Percentiles rank a stretch among this genome's conserved stretches.
These are phyloP conservation scores for Tuber borchii DNA, from an alignment of 495 filamentous ascomycete genomes.

Conservation along the genomic window DNA sequence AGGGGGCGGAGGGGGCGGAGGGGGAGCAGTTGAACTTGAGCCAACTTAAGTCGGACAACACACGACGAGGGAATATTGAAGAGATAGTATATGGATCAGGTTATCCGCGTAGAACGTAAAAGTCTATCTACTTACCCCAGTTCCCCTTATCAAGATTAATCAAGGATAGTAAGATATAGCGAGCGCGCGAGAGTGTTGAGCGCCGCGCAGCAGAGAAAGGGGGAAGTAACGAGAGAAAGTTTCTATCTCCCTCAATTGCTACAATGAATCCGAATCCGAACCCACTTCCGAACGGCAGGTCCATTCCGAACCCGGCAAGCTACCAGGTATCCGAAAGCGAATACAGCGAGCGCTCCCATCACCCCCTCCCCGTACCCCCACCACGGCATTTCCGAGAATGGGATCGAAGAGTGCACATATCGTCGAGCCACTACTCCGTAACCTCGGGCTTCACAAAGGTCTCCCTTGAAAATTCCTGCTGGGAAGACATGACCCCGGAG, in stretches of 20 bases:
- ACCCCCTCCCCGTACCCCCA: not conserved
- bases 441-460: not conserved
- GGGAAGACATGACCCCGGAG: slow-evolving; percentile 1
- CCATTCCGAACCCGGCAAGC: slow-evolving; percentile 1
- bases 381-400: slow-evolving; percentile 2
- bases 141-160: not conserved
- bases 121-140: not conserved
- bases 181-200: not conserved
- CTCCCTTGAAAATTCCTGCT: not conserved
- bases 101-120: not conserved
- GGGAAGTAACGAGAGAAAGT: not conserved
- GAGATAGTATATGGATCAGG: not conserved
- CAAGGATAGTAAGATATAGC: not conserved
- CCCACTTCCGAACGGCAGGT: slow-evolving; percentile 3
- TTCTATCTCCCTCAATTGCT: not conserved
- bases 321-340: slow-evolving; percentile 5
- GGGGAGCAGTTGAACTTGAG: not conserved
- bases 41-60: not conserved
- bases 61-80: not conserved
- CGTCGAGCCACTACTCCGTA: not conserved
- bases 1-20: not conserved
- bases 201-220: not conserved
- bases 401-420: not conserved
- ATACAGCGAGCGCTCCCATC: not conserved
- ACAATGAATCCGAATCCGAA: not conserved